phyloP scores from a whole-genome alignment of 768 basidiomycete genomes.

The Boletales sp. region DNA sequence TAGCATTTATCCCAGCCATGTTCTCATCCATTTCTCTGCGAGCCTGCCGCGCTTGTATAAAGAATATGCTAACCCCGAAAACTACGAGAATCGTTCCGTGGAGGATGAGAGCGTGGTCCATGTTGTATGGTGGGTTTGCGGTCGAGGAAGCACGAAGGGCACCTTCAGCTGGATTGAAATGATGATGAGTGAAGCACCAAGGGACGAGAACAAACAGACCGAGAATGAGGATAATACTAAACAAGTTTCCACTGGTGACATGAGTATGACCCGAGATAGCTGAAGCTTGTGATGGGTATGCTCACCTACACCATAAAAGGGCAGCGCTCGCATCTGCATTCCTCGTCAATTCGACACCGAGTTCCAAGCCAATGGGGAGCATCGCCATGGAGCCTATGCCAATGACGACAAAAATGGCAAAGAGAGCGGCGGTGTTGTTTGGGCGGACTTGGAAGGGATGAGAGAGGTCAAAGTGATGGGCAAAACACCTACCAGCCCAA shows the following conservation, averaged over 20 bases:
- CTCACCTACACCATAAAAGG: constrained; percentile 71
- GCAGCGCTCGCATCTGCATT: constrained; percentile 78
- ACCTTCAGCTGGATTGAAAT: constrained; percentile 45
- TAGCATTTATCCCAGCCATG: constrained; percentile 28
- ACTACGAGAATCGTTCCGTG: constrained; percentile 50
- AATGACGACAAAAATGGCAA: constrained; percentile 63
- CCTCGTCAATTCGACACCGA: constrained; percentile 75
- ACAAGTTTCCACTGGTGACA: constrained; percentile 55
- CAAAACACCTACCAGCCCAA: constrained; percentile 64
- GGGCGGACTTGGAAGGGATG: constrained; percentile 48
- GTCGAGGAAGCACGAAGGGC: constrained; percentile 61
- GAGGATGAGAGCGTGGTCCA: constrained; percentile 66
- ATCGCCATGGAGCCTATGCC: constrained; percentile 65
- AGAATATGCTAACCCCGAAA: constrained; percentile 41
- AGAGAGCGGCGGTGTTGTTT: constrained; percentile 57
- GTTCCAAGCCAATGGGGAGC: constrained; percentile 73
- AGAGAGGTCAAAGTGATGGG: not conserved
- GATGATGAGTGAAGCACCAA: not conserved
- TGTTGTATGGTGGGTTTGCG: constrained; percentile 70
- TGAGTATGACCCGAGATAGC: not conserved
- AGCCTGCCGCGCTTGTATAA: constrained; percentile 57
- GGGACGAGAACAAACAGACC: constrained; percentile 37
- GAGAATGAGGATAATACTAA: constrained; percentile 59
- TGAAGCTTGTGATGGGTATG: constrained; percentile 1
- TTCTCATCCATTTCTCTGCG: constrained; percentile 61